Evolutionary conservation across 139 green algal genomes (phyloP), one percentile per base, ranked within the genome.

Genomic region (Chlamydomonas sphaeroides): DNA sequence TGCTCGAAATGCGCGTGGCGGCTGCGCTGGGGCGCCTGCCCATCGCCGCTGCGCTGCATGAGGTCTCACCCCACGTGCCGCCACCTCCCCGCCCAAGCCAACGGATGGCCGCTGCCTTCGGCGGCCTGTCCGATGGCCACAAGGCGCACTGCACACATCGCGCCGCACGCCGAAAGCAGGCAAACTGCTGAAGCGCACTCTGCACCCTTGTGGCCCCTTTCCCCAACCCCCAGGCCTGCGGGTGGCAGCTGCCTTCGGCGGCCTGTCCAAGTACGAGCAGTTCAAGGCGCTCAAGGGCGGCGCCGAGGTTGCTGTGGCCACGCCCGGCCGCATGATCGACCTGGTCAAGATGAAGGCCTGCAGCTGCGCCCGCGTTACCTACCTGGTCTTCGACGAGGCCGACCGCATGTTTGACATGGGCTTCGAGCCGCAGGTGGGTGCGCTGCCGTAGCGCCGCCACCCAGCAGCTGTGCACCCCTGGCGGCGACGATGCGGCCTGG

Each of bases 321-420:
- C 96, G 5, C 96, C 96, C 17, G 96, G 95, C 10, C 89, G 95
- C 28, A 86, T 97, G 81, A 95, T 98, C 56, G 95, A 97, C 88
- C 90, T 97, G 38, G 76, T 97, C 21, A 91, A 94, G 80, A 88
- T 86, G 68, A 86, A 86, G 41, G 91, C 91, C 4, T 95, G 91
- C 84, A 94, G 45, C 35, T 85, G 95, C 85, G 42, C 69, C 45
- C 90, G 93, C 2, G 87, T 88, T 3, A 98, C 94, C 7, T 98
- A 94, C 88, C 83, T 99, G 65, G 94, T 98, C 20, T 89, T 99
- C 38, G 96, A 99, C 79, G 96, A 99, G 86, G 96, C 95, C 20
- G 96, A 99, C 89, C 88, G 95, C 72, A 98, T 98, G 96, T 95
- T 99, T 78, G 95, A 98, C 91, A 92, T 98, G 87, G 96, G 96